Conservation (phyloP, 2,329 filamentous ascomycete species). For the Aspergillus arachidicola region DNA sequence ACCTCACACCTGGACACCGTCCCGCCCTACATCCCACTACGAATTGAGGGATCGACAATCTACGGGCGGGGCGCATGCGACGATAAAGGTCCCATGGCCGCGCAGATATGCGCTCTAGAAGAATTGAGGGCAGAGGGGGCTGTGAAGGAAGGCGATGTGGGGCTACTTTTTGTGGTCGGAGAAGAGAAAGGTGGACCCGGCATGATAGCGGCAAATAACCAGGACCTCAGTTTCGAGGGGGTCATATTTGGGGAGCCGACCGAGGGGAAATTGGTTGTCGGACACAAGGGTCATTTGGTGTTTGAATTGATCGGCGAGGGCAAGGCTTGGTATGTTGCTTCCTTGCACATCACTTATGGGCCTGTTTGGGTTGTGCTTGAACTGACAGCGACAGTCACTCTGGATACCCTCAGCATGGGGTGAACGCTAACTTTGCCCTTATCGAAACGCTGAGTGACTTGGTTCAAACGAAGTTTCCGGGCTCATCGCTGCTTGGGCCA, state of each 20-base stretch:
- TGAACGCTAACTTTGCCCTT: slow-evolving; percentile 33
- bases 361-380: background rate
- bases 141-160: slow-evolving; percentile 54
- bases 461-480: slow-evolving; percentile 29
- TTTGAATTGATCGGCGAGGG: slow-evolving; percentile 36
- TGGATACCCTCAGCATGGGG: slow-evolving; percentile 41
- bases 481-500: slow-evolving; percentile 41
- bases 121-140: slow-evolving; percentile 51
- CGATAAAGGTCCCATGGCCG: slow-evolving; percentile 65
- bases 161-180: slow-evolving; percentile 65
- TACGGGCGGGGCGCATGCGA: slow-evolving; percentile 70
- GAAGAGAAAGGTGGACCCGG: slow-evolving; percentile 60
- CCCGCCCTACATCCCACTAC: slow-evolving; percentile 72
- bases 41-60: slow-evolving; percentile 53
- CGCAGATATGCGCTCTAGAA: slow-evolving; percentile 70
- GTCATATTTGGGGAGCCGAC: slow-evolving; percentile 60
- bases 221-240: slow-evolving; percentile 47
- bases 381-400: slow-evolving; percentile 32
- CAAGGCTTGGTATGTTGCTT: slow-evolving; percentile 13
- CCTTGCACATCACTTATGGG: background rate
- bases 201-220: slow-evolving; percentile 55
- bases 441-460: slow-evolving; percentile 35
- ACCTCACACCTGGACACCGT: slow-evolving; percentile 55
- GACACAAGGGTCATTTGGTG: slow-evolving; percentile 54
- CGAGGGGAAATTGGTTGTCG: slow-evolving; percentile 55